A percentile compares a stretch with the other conserved stretches of the same genome.
Conservation (phyloP, 805 yeast species). For the Saturnispora diversa region DNA sequence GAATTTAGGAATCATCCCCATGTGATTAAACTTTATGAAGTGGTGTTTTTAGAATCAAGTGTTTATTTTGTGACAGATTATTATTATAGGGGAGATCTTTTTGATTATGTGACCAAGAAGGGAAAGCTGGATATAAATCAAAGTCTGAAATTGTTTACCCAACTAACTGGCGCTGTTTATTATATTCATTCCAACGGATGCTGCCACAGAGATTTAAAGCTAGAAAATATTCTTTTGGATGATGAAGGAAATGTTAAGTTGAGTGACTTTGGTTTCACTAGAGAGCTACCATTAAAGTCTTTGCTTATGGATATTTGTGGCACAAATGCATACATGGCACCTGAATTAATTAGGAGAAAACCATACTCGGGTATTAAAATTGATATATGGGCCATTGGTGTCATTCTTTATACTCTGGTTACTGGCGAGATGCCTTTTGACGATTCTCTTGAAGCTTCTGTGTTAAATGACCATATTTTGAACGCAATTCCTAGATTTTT, state of each 20-base stretch:
- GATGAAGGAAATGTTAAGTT: slow-evolving; percentile 57
- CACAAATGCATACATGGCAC: slow-evolving; percentile 94
- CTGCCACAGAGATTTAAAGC: slow-evolving; percentile 89
- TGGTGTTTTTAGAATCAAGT: slow-evolving; percentile 66
- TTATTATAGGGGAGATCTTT: slow-evolving; percentile 76
- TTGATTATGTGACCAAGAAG: slow-evolving; percentile 50
- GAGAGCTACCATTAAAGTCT: slow-evolving; percentile 45
- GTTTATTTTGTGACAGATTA: slow-evolving; percentile 89
- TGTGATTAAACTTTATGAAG: slow-evolving; percentile 78
- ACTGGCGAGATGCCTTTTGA: slow-evolving; percentile 90
- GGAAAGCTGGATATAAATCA: slow-evolving; percentile 45
- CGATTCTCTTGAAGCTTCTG: slow-evolving; percentile 59
- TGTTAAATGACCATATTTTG: slow-evolving; percentile 49
- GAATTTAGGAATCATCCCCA: slow-evolving; percentile 71
- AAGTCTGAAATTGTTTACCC: slow-evolving; percentile 49
- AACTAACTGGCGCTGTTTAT: slow-evolving; percentile 60
- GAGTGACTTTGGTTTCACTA: slow-evolving; percentile 90
- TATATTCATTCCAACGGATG: slow-evolving; percentile 75
- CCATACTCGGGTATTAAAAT: slow-evolving; percentile 73
- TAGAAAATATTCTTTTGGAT: slow-evolving; percentile 75
- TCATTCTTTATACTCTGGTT: slow-evolving; percentile 75
- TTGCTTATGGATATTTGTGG: slow-evolving; percentile 83
- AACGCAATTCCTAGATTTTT: slow-evolving; percentile 53
- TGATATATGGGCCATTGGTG: slow-evolving; percentile 90
- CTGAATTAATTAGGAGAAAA: slow-evolving; percentile 65